Conservation (phyloP, 768 basidiomycete genomes). For the Hydnum rufescens region DNA sequence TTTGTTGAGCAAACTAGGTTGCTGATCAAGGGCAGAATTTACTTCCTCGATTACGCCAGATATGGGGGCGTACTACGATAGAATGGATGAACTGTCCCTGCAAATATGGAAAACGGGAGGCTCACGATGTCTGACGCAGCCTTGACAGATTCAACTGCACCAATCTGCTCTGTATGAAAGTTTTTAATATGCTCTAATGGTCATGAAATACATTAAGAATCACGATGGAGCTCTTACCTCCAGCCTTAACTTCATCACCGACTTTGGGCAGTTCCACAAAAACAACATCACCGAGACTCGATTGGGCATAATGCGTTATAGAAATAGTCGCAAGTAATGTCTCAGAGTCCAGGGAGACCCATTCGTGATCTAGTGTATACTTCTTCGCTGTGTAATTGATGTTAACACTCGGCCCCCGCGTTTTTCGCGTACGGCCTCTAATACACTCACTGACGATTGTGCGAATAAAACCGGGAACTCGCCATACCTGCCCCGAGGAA, state of each 20-base stretch:
- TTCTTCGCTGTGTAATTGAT: slow-evolving; percentile 50
- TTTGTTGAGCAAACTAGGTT: slow-evolving; percentile 77
- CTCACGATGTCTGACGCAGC: slow-evolving; percentile 83
- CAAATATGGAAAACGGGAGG: not conserved
- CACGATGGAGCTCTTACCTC: slow-evolving; percentile 34
- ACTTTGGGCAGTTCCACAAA: slow-evolving; percentile 74
- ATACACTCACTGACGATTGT: too few species aligned
- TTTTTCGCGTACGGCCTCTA: too few species aligned
- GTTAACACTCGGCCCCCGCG: too few species aligned
- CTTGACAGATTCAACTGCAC: slow-evolving; percentile 91
- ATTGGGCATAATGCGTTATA: slow-evolving; percentile 86
- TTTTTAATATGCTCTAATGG: not conserved
- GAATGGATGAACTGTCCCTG: slow-evolving; percentile 7
- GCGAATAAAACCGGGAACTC: too few species aligned
- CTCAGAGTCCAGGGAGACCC: slow-evolving; percentile 53
- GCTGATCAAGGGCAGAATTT: slow-evolving; percentile 43
- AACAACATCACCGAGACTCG: slow-evolving; percentile 85
- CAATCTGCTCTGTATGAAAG: slow-evolving; percentile 43
- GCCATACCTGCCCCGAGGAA: too few species aligned
- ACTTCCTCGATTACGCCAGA: slow-evolving; percentile 67
- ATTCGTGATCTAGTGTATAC: slow-evolving; percentile 81
- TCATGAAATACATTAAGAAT: not conserved
- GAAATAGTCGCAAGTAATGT: slow-evolving; percentile 62
- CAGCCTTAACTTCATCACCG: slow-evolving; percentile 43
- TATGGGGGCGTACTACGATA: slow-evolving; percentile 67